A percentile compares a stretch with the other conserved stretches of the same genome.
phyloP scores from a whole-genome alignment of 2,329 filamentous ascomycete species.

The Colletotrichum horii region DNA sequence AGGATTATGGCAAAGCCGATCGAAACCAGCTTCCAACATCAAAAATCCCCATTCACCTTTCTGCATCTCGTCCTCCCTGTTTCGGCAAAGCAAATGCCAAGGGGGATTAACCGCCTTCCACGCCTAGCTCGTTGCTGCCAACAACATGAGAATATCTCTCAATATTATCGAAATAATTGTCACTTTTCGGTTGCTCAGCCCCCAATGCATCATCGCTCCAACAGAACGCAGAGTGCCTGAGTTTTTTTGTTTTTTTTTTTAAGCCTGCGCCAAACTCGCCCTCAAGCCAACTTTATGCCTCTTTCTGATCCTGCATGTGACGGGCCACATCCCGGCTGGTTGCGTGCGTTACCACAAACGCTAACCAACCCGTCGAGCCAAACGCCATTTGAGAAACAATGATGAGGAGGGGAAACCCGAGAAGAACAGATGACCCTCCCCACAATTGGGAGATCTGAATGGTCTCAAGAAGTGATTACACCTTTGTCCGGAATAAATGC shows the following conservation, averaged over 20 bases:
- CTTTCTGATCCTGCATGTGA: slow-evolving; percentile 16
- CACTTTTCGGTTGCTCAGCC: background rate
- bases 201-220: background rate
- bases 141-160: background rate
- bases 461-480: background rate
- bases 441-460: background rate
- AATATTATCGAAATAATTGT: background rate
- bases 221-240: background rate
- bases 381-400: background rate
- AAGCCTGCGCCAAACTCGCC: background rate
- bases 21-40: background rate
- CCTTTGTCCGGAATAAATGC: background rate
- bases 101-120: background rate
- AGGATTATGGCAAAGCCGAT: background rate
- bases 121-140: background rate
- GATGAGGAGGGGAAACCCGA: background rate
- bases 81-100: background rate
- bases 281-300: slow-evolving; percentile 2
- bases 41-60: background rate
- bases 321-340: slow-evolving; percentile 13
- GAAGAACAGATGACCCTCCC: background rate
- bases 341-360: slow-evolving; percentile 12
- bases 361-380: background rate
- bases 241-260: background rate
- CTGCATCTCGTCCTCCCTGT: background rate